phyloP scores from a whole-genome alignment of 306 rosid genomes.

The Vicia sativa region DNA sequence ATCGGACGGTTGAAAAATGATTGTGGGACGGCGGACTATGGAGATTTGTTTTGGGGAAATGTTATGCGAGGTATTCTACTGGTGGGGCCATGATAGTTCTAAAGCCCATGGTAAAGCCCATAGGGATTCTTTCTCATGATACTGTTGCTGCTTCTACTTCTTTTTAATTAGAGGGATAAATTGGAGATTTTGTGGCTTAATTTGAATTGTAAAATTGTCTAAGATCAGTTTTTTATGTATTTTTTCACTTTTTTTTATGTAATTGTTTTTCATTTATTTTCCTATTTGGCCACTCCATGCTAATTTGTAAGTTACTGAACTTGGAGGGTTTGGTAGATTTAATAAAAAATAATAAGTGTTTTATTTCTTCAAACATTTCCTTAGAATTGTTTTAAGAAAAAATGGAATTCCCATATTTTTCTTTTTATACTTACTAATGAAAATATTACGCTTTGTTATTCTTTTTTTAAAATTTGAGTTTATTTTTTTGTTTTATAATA shows the following conservation, averaged over 20 bases:
- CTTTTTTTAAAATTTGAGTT: not conserved
- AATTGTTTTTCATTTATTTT: not conserved
- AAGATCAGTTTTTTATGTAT: too few species aligned
- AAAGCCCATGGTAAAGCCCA: constrained; percentile 56
- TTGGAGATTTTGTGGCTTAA: not conserved
- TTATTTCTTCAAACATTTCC: too few species aligned
- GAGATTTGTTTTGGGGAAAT: constrained; percentile 84
- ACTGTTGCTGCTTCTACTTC: constrained; percentile 17
- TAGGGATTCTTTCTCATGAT: not conserved
- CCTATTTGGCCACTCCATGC: not conserved
- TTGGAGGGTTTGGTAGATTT: not conserved
- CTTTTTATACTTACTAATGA: not conserved
- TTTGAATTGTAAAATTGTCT: constrained; percentile 26
- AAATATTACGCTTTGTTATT: not conserved
- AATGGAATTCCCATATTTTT: not conserved
- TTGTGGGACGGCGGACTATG: constrained; percentile 68
- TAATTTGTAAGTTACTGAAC: not conserved
- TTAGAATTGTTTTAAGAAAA: too few species aligned
- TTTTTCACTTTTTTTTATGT: not conserved
- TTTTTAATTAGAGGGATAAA: not conserved
- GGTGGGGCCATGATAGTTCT: constrained; percentile 55
- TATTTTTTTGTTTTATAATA: not conserved
- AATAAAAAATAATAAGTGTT: not conserved
- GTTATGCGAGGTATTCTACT: constrained; percentile 66
- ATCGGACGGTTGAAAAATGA: constrained; percentile 62